Evolutionary conservation across 2,329 filamentous ascomycete species (phyloP).

Genomic region (Fusarium brevicatenulatum): DNA sequence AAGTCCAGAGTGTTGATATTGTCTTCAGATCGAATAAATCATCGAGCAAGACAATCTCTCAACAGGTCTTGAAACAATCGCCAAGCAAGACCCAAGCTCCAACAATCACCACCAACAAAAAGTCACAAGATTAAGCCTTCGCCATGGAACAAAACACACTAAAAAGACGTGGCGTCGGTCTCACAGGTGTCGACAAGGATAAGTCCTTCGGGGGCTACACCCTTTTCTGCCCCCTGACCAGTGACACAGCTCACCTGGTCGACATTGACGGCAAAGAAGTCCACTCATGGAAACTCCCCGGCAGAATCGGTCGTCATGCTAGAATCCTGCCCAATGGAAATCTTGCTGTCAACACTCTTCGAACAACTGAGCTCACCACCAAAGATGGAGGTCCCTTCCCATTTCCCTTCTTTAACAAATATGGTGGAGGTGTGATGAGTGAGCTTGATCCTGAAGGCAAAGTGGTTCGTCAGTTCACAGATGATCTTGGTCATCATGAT

Average conservation of each 20-base stretch:
- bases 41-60: not conserved
- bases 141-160: constrained; percentile 46
- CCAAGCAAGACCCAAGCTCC: not conserved
- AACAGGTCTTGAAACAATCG: not conserved
- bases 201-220: constrained; percentile 44
- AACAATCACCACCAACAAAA: not conserved
- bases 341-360: constrained; percentile 46
- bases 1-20: not conserved
- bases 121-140: accelerated
- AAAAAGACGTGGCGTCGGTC: constrained; percentile 43
- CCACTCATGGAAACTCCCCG: constrained; percentile 45
- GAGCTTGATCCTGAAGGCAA: constrained; percentile 43
- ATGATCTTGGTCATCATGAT: constrained; percentile 45
- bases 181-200: constrained; percentile 44
- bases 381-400: constrained; percentile 38
- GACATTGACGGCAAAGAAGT: constrained; percentile 46
- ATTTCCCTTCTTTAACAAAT: constrained; percentile 47
- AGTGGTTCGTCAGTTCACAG: constrained; percentile 42
- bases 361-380: constrained; percentile 21
- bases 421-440: constrained; percentile 46
- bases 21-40: not conserved
- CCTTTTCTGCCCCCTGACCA: constrained; percentile 46
- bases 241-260: constrained; percentile 39
- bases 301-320: constrained; percentile 44
- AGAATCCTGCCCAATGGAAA: constrained; percentile 44